Percentiles rank a stretch among this genome's conserved stretches.
These are phyloP conservation scores for Tinospora cordifolia DNA, from an alignment of 164 flowering plant genomes.

Conservation along the genomic window DNA sequence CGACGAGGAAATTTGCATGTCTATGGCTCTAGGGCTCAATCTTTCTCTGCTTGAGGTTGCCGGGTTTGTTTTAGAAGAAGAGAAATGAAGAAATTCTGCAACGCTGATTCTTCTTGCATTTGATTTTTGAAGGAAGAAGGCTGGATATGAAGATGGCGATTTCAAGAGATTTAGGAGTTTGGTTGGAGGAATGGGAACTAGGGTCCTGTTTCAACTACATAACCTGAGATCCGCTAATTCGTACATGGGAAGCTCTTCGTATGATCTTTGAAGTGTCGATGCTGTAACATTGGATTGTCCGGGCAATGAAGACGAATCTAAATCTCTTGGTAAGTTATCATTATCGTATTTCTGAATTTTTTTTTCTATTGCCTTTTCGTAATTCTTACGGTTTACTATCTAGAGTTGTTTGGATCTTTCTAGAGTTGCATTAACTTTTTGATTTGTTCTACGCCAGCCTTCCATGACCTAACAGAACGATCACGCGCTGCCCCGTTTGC, in stretches of 20 bases:
- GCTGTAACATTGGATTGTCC: slow-evolving; percentile 42
- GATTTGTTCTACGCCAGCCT: no score
- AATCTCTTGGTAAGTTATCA: slow-evolving; percentile 38
- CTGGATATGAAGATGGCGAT: neutral
- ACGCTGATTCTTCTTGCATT: neutral
- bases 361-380: neutral
- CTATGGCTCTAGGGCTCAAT: neutral
- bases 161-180: slow-evolving; percentile 12
- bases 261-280: slow-evolving; percentile 64
- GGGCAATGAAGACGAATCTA: slow-evolving; percentile 49
- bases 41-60: slow-evolving; percentile 13
- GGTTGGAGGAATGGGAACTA: slow-evolving; percentile 36
- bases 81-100: neutral
- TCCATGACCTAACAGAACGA: no score
- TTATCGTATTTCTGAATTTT: neutral
- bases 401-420: neutral
- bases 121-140: neutral
- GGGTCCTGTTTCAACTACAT: slow-evolving; percentile 59
- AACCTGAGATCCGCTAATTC: slow-evolving; percentile 27
- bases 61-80: slow-evolving; percentile 12
- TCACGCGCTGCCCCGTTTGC: no score
- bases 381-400: neutral
- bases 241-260: slow-evolving; percentile 49
- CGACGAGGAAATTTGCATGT: neutral
- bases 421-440: no score